Base-by-base conservation (phyloP, 345 rosid species). In the Eucalyptus pumila region DNA sequence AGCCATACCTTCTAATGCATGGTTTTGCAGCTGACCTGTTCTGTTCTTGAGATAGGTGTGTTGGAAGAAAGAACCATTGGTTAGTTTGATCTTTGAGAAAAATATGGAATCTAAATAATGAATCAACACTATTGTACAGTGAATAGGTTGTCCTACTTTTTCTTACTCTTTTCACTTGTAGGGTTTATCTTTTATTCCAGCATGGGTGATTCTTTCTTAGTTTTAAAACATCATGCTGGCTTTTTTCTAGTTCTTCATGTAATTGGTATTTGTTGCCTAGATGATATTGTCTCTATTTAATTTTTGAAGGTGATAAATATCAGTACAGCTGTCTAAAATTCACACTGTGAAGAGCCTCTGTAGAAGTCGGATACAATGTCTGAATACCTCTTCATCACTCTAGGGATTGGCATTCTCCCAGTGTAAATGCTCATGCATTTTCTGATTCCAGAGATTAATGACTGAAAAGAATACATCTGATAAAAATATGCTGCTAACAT, bases 1-100 rank as follows among this genome's bases (percentile, higher is more conserved):
- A 81, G 54, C 89, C 60, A 80, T 72, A 80, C 86, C 87, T 88
- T 67, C 88, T 94, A 67, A 52, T 88, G 80, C 51, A 42, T 89
- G 72, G 76, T 88, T 91, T 90, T 44, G 83, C 47, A 76, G 83
- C 45, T 76, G 47, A 54, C 87, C 87, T 81, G 81, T 76, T 69
- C 90, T 89, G 60, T 87, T 88, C 88, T 56, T 85, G 47, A 62
- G 88, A 89, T 72, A 37, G 76, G n/a, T n/a, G 9, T 50, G 52
- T 49, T 45, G 81, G 52, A 52, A 27, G n/a, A 80, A 69, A 88
- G 52, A 45, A 48, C 1, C 47, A 56, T 52, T 80, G 50, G 85
- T 86, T 86, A 56, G 34, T 21, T 76, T 76, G 83, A 24, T 40
- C 45, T 76, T 76, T 76, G 83, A 37, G 45, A 37, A 76, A 76